These are phyloP conservation scores for Leishmania gerbilli DNA, from an alignment of 208 protist genomes.

Conservation along the genomic window DNA sequence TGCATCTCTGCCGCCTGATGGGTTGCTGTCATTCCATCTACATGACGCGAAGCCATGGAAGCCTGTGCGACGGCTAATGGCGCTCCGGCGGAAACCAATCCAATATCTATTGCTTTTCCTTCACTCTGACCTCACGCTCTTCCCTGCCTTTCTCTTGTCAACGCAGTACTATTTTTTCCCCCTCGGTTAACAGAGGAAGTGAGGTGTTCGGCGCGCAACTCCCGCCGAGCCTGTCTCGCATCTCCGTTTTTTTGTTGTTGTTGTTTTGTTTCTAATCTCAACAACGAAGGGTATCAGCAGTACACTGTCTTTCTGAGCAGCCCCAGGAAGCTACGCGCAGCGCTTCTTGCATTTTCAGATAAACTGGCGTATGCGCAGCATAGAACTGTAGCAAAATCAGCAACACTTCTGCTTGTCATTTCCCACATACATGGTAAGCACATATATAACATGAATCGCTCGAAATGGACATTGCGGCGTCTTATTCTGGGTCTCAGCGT, in stretches of 20 bases:
- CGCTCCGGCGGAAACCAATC: background rate
- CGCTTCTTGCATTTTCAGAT: slow-evolving; percentile 2
- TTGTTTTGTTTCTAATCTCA: background rate
- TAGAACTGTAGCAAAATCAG: slow-evolving; percentile 28
- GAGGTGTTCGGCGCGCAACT: slow-evolving; percentile 4
- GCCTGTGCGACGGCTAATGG: background rate
- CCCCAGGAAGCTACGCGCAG: background rate
- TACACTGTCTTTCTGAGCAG: background rate
- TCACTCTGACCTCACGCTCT: background rate
- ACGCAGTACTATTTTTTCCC: slow-evolving; percentile 2
- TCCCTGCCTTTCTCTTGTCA: background rate
- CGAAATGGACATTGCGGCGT: slow-evolving; percentile 38
- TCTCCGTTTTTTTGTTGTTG: slow-evolving; percentile 18
- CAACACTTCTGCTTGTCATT: background rate
- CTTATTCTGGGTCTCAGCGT: slow-evolving; percentile 88
- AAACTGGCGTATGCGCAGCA: background rate
- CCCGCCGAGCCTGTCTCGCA: background rate
- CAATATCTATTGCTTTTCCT: background rate
- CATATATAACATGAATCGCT: slow-evolving; percentile 38
- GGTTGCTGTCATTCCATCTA: background rate
- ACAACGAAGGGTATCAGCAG: slow-evolving; percentile 5
- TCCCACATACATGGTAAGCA: slow-evolving; percentile 3
- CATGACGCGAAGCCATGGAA: background rate
- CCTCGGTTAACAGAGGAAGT: background rate
- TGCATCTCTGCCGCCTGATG: background rate